These are phyloP conservation scores for Heliamphora pulchella DNA, from an alignment of 179 eudicot genomes.

Conservation along the genomic window DNA sequence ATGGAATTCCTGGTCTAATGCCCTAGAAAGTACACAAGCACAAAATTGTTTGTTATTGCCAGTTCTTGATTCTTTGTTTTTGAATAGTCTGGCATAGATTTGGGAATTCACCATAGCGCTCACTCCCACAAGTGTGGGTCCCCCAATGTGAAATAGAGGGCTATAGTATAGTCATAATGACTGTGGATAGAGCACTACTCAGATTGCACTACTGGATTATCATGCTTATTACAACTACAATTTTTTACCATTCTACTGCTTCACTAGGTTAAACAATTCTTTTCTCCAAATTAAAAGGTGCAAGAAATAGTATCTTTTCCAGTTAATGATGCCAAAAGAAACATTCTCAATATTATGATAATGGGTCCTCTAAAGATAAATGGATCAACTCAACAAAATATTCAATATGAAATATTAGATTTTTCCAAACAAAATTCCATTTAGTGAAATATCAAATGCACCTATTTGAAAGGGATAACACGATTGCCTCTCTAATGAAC, in stretches of 20 bases:
- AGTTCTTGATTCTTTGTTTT: slow-evolving; percentile 2
- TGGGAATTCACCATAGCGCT: neutral
- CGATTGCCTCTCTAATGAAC: neutral
- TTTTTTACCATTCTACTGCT: neutral
- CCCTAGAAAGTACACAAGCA: neutral
- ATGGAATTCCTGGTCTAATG: neutral
- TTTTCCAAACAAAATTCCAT: neutral
- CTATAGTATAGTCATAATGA: neutral
- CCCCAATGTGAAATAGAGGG: neutral
- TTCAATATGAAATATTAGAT: neutral
- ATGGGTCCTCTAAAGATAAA: neutral
- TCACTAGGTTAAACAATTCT: neutral
- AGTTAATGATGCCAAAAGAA: neutral
- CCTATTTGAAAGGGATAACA: neutral
- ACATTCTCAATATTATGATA: neutral
- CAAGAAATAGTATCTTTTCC: neutral
- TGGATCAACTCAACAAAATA: neutral
- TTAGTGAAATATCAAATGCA: neutral
- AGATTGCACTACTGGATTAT: neutral
- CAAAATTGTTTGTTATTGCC: neutral
- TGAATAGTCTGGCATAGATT: too few species aligned
- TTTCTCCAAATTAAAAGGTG: neutral
- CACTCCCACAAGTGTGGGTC: neutral
- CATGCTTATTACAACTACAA: neutral
- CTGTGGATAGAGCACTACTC: neutral